Evolutionary conservation across 148 eudicot species (phyloP), one percentile per base, ranked within the genome.

Genomic region (Heliosperma pusillum): DNA sequence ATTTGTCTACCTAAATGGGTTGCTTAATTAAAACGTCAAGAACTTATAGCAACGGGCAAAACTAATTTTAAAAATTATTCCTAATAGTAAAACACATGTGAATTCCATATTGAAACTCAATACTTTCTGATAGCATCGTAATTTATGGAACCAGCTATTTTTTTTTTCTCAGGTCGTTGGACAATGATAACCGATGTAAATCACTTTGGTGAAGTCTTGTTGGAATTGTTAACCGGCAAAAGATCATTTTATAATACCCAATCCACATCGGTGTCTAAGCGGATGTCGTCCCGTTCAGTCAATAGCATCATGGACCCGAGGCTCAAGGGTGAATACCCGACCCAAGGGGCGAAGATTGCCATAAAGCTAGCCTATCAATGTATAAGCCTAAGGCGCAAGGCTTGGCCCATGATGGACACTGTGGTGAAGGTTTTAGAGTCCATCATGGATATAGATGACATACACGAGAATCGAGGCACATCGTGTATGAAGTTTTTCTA

Each of bases 101-200:
- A n/a, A n/a, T n/a, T n/a, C n/a, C n/a, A n/a, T n/a, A n/a, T n/a
- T n/a, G n/a, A n/a, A 33, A 33, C 40, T 33, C 40, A 4, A 4
- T 33, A 36, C 42, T 36, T 6, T 36, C 42, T 36, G 10, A 36
- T 7, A 36, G 9, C 42, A 1, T 1, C 10, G 10, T 36, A 1
- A 36, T 36, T 36, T 6, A 36, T 1, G 42, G 5, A 33, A 33
- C 36, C 5, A 33, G 3, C n/a, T n/a, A n/a, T n/a, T n/a, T n/a
- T n/a, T 33, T 2, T 33, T 33, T 36, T 36, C 1, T 6, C 94
- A 73, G 86, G 86, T 60, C 89, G 85, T 77, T 78, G 88, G 82
- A 90, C 92, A 56, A 82, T 81, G 1, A 87, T 71, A 85, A 90
- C 87, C 66, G 95, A 90, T 29, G 92, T 90, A 0, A 88, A 87